Percentiles rank a stretch among this genome's conserved stretches.
Conservation (phyloP, 2,329 filamentous ascomycete species). For the Pseudogymnoascus sp. region DNA sequence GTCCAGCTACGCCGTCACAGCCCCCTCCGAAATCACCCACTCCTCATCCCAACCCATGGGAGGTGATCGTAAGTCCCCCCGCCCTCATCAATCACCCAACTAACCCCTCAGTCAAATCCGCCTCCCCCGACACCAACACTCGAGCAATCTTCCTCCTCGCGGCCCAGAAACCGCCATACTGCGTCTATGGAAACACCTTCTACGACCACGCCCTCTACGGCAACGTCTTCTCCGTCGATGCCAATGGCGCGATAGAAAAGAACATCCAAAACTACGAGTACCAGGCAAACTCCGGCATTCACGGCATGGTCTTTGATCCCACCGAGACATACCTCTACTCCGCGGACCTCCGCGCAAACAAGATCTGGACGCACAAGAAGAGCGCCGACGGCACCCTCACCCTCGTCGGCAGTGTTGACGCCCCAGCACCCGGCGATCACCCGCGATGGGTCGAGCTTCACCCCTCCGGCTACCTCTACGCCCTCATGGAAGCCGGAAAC, state of each 20-base stretch:
- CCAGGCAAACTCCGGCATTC: constrained; percentile 60
- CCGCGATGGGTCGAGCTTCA: constrained; percentile 85
- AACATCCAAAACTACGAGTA: constrained; percentile 69
- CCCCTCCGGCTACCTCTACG: constrained; percentile 72
- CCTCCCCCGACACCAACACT: constrained; percentile 65
- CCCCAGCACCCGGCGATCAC: constrained; percentile 64
- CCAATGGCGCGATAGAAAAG: constrained; percentile 46
- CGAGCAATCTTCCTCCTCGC: constrained; percentile 84
- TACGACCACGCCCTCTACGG: constrained; percentile 77
- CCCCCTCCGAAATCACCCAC: constrained; percentile 67
- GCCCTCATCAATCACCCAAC: constrained; percentile 8
- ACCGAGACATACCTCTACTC: constrained; percentile 69
- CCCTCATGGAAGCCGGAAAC: constrained; percentile 85
- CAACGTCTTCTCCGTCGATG: constrained; percentile 61
- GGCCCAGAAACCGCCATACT: constrained; percentile 66
- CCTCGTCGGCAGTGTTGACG: constrained; percentile 63
- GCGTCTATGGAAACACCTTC: constrained; percentile 84
- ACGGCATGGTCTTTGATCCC: constrained; percentile 75
- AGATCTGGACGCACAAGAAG: constrained; percentile 78
- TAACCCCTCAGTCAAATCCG: constrained; percentile 45
- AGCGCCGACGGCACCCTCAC: constrained; percentile 51
- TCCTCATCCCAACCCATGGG: constrained; percentile 66
- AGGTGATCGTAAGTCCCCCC: constrained; percentile 54
- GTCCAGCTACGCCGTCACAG: constrained; percentile 71
- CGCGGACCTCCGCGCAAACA: constrained; percentile 68